These are phyloP conservation scores for Isabelozyma heimii DNA, from an alignment of 805 yeast species.

Conservation along the genomic window DNA sequence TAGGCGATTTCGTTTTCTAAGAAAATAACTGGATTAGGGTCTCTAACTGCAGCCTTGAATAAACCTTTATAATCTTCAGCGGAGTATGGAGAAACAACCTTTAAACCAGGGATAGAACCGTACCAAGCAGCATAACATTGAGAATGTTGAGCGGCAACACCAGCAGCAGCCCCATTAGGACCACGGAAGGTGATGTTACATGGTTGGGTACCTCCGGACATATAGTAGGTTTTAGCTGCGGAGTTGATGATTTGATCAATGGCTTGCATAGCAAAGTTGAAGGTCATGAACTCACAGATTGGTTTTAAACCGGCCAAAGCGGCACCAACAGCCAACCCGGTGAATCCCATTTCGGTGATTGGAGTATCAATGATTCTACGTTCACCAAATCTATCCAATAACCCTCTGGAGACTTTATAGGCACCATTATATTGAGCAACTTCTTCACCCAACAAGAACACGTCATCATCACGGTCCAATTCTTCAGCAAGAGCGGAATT, in stretches of 20 bases:
- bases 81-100: constrained; percentile 92
- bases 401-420: constrained; percentile 93
- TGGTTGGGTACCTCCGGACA: constrained; percentile 99
- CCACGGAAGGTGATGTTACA: constrained; percentile 98
- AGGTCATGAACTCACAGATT: constrained; percentile 97
- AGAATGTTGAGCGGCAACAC: constrained; percentile 99
- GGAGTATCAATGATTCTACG: constrained; percentile 94
- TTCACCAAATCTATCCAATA: constrained; percentile 93
- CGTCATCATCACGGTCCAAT: constrained; percentile 91
- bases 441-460: constrained; percentile 97
- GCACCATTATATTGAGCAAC: constrained; percentile 99
- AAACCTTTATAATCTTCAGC: constrained; percentile 96
- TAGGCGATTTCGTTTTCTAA: constrained; percentile 94
- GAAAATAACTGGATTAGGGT: constrained; percentile 96
- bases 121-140: constrained; percentile 98
- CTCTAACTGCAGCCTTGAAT: constrained; percentile 94
- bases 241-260: constrained; percentile 98
- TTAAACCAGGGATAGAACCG: constrained; percentile 96
- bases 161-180: constrained; percentile 99
- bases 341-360: constrained; percentile 98
- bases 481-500: constrained; percentile 96
- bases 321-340: constrained; percentile 93
- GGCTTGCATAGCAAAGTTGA: constrained; percentile 99
- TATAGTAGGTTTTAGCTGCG: constrained; percentile 97
- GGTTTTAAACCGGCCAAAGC: constrained; percentile 97